Conservation (phyloP, 345 rosid species). For the Ceriops zippeliana region DNA sequence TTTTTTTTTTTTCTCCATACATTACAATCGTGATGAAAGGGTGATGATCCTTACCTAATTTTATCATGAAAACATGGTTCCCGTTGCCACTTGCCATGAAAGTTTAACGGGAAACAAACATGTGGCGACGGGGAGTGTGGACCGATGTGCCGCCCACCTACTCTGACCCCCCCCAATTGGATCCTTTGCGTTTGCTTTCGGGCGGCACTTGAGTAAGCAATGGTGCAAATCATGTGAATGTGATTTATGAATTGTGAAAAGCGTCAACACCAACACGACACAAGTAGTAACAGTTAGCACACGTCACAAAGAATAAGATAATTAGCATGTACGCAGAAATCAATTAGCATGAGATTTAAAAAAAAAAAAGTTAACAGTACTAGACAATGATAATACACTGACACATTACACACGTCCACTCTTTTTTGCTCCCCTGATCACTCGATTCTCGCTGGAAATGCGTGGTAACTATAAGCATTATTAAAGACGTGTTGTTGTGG, state of each 20-base stretch:
- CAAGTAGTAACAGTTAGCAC: neutral
- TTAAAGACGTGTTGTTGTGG: neutral
- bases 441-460: conserved; percentile 11
- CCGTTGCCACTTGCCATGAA: conserved; percentile 9
- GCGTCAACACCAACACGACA: neutral
- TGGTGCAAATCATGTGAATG: conserved; percentile 26
- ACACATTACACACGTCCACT: neutral
- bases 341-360: too few relatives aligned
- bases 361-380: too few relatives aligned
- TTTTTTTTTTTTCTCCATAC: too few relatives aligned
- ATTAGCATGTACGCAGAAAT: too few relatives aligned
- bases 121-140: conserved; percentile 10
- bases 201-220: conserved; percentile 9
- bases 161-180: conserved; percentile 6
- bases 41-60: neutral
- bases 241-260: conserved; percentile 13
- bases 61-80: conserved; percentile 1
- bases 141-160: conserved; percentile 40
- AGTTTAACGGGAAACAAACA: conserved; percentile 5
- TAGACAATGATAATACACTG: neutral
- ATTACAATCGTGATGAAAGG: neutral
- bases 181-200: neutral
- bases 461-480: neutral
- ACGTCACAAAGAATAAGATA: too few relatives aligned
- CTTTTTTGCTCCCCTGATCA: neutral